Conservation (phyloP, 306 rosid genomes). For the Glycine soja region DNA sequence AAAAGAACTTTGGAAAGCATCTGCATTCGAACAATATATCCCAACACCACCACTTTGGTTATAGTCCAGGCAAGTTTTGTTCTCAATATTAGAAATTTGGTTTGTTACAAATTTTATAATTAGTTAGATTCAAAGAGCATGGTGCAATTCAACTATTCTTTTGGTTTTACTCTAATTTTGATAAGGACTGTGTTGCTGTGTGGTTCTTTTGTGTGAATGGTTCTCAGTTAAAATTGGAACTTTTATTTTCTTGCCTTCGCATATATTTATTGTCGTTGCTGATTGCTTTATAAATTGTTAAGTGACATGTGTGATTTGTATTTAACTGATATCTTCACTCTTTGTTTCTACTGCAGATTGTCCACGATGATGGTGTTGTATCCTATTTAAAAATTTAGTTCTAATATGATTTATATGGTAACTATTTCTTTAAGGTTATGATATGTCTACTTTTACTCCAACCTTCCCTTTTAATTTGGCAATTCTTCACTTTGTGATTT, state of each 20-base stretch:
- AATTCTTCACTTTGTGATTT: conserved; percentile 10
- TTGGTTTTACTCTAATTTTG: neutral
- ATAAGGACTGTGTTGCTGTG: neutral
- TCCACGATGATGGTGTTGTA: conserved; percentile 94
- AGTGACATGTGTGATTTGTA: neutral
- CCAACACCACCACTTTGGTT: conserved; percentile 79
- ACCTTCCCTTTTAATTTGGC: conserved; percentile 3
- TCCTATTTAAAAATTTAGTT: conserved; percentile 58
- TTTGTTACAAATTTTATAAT: neutral
- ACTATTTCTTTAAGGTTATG: conserved; percentile 19
- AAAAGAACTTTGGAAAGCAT: conserved; percentile 84
- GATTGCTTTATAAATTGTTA: conserved; percentile 3
- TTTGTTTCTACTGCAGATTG: conserved; percentile 74
- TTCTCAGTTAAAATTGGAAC: conserved; percentile 7
- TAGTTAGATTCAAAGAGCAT: neutral
- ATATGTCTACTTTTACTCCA: conserved; percentile 14
- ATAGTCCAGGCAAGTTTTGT: conserved; percentile 66
- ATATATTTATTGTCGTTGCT: neutral
- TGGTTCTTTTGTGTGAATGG: neutral
- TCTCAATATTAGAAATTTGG: neutral
- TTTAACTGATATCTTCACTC: conserved; percentile 1
- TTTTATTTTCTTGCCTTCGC: neutral
- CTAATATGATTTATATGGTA: conserved; percentile 31
- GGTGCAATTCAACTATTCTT: neutral
- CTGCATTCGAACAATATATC: conserved; percentile 71